A percentile compares a stretch with the other conserved stretches of the same genome.
These are phyloP conservation scores for Syzygium syzygioides DNA, from an alignment of 441 rosid species.

Conservation along the genomic window DNA sequence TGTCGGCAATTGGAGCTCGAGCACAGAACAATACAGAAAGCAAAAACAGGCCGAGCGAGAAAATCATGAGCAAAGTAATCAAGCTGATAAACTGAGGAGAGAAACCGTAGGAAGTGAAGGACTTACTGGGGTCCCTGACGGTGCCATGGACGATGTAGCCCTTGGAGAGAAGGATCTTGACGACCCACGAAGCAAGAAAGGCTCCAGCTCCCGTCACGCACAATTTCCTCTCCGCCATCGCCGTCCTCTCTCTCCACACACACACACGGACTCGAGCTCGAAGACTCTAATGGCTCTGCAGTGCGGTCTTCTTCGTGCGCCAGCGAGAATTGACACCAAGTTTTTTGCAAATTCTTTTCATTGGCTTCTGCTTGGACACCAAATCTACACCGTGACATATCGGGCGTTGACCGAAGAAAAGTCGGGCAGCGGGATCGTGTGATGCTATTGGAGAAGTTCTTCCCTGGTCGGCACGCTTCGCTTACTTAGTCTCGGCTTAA, in stretches of 20 bases:
- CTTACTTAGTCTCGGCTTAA: too few species aligned
- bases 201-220: constrained; percentile 72
- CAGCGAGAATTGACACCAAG: not conserved
- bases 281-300: not conserved
- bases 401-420: not conserved
- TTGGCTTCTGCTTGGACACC: not conserved
- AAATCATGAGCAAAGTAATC: not conserved
- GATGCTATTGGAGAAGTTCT: not conserved
- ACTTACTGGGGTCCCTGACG: constrained; percentile 33
- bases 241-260: not conserved
- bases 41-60: not conserved
- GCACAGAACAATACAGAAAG: not conserved
- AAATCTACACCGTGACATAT: not conserved
- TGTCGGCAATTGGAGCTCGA: not conserved
- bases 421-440: not conserved
- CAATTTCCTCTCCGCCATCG: constrained; percentile 20
- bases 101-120: not conserved
- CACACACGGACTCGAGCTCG: not conserved
- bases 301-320: not conserved
- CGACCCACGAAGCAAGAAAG: constrained; percentile 46
- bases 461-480: too few species aligned
- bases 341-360: not conserved
- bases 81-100: not conserved
- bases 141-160: constrained; percentile 48
- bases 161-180: constrained; percentile 47